Evolutionary conservation across 2,329 filamentous ascomycete genomes (phyloP), one percentile per base, ranked within the genome.

Genomic region (Fusarium heterosporum): DNA sequence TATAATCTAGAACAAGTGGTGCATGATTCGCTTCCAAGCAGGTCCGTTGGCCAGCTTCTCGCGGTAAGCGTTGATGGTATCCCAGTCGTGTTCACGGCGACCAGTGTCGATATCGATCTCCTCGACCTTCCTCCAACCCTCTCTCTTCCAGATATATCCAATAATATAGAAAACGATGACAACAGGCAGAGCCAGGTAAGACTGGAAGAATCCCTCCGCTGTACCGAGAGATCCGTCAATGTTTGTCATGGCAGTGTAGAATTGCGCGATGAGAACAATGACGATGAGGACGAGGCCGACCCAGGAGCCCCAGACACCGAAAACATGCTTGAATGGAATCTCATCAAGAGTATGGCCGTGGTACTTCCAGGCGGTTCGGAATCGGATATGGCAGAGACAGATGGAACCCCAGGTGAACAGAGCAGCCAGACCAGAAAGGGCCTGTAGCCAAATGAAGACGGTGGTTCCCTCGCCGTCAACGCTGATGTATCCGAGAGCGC

Each of bases 321-420:
- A 81, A 39, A 86, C 78, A 3, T 88, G 87, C 50, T 81, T 77
- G 79, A 90, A 93, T 0, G 90, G 87, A 14, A 93, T 85, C 76
- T 92, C 90, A 40, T 89, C 85, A 2, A 90, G 75, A 4, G 82
- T 85, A 74, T 88, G 87, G n/a, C 88, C 86, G 39, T 89, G 83
- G 28, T 81, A 76, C 26, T 78, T 80, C 89, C 89, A 92, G 0
- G 88, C 89, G 4, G 77, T 72, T 34, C 89, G 87, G 82, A 91
- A 90, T 19, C 89, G 87, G 72, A 92, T 90, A 71, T 92, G 90
- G 4, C 87, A 83, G 4, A 89, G 78, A 71, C 88, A 90, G 70
- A 91, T 90, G 38, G 86, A 89, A 17, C 84, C 88, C 89, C 89
- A 92, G 12, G 88, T 88, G 75, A 90, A 90, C 41, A 92, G 81